Base-by-base conservation (phyloP, 176 grass and related monocot species). In the Juncus inflexus region DNA sequence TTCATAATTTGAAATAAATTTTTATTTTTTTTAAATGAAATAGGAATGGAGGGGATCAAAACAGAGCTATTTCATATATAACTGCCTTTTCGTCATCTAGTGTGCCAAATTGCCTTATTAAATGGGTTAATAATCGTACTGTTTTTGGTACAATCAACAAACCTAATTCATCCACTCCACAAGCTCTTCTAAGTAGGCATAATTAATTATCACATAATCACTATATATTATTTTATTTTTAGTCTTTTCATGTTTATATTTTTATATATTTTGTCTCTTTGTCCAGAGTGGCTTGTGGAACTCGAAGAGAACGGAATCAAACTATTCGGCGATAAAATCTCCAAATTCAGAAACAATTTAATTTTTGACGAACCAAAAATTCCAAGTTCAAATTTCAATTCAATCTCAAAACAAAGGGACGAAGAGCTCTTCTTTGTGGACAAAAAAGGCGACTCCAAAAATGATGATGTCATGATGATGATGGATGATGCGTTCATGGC, bases 141-240 rank as follows among this genome's bases (percentile, higher is more conserved):
- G 65, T 79, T 36, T 70, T 57, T 7, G 52, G 76, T 40, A 82
- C 78, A 62, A 58, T 84, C 49, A 70, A 83, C 65, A 89, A 78
- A 82, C 94, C 94, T 50, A 69, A 65, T 76, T 65, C 85, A 13
- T 49, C 75, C 42, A 86, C 89, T 14, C 94, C 94, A 72, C 89
- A 90, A 79, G 77, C 80, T 80, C 76, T 92, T 83, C 80, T 99
- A 35, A 84, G 94, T 99, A 80, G 77, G 94, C 84, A 62, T 57
- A 67, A 36, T 50, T 63, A 74, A 50, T 53, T 37, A 75, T 19
- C 11, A 59, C 56, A 4, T 68, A 53, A 51, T 77, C 37, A 5
- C 12, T 61, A 9, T 7, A 9, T 47, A 5, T 47, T 47, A 5
- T 6, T 47, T 9, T 47, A 9, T 47, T 47, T 47, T 47, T 47